Base-by-base conservation (phyloP, 305 asterid species). In the Fraxinus nigra region DNA sequence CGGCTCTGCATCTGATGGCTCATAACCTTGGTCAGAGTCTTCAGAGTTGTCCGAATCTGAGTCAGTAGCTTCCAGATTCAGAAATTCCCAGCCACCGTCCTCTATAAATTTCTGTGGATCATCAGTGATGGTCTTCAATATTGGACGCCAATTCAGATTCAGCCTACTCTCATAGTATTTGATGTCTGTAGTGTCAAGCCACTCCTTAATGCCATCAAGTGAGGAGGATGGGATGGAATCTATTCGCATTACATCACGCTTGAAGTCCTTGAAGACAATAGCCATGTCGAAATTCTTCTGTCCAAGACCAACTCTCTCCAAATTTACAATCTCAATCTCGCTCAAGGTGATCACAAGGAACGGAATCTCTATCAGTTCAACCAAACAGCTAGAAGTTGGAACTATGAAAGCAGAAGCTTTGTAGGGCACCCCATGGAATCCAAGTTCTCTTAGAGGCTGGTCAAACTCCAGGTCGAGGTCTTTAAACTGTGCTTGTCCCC, bases 271-370 rank as follows among this genome's bases (percentile, higher is more conserved):
- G 91, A 90, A 94, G 20, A 94, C 92, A 54, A 94, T 87, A 32
- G 97, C 92, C 95, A 94, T 81, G 85, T 92, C 98, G 28, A 93
- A 94, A 82, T 94, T 93, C 91, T 92, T 94, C 90, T 92, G 98
- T n/a, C 91, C 98, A 26, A 93, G 87, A 82, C 98, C 98, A 30
- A 93, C 97, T 82, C 97, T 89, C 81, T 94, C 98, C 83, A 93
- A 70, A 81, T 92, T 94, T 22, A 93, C 95, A 69, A 93, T 91
- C 90, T 94, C 98, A 65, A 94, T 94, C 76, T 94, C 98, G 34
- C 90, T 82, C 9, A 94, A 72, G 33, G 91, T 85, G 24, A 93
- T 87, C 20, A 94, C 97, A n/a, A 94, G 82, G 72, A 94, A 94
- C 3, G 97, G 98, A 3, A 82, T 93, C 83, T 93, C 98, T 35